Base-by-base conservation (phyloP, 768 basidiomycete genomes). In the Boletus rufocinnamomeus region DNA sequence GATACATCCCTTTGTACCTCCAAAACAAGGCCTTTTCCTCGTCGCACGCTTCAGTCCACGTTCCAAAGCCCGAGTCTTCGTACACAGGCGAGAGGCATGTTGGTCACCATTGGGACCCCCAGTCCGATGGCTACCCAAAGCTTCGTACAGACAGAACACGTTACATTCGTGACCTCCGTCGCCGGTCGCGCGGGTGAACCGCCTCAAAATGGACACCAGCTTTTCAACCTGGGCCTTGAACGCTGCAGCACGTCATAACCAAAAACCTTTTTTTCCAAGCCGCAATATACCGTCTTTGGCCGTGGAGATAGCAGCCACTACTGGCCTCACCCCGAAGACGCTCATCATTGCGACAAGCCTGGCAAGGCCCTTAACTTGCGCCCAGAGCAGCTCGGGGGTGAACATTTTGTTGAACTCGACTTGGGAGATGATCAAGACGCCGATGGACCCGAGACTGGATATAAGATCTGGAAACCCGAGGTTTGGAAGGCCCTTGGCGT, bases 281-380 rank as follows among this genome's bases (percentile, higher is more conserved):
- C 2, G 3, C 30, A 9, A 9, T 30, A 9, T 9, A 30, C 30
- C 30, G 8, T 30, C 7, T 9, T 30, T 30, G 8, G 30, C 32
- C 32, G 8, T 32, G 97, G 97, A 60, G 97, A 99, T 74, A 95
- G 91, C 72, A 95, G 91, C 72, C 95, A 97, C 76, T 98, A 99
- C 77, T 98, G 97, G 96, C 97, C 97, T 10, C 84, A 97, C 40
- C 82, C 90, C 16, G 95, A 98, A 74, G 97, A 98, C 69, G 88
- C 88, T 19, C 91, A 93, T 66, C 98, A 96, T 75, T 99, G 98
- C 81, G 98, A 98, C 82, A 97, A 94, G 75, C 87, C 96, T 0
- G 84, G 87, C 17, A 95, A 93, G 75, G 96, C 98, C 61, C 85
- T 98, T 51, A 88, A 95, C 74, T 76, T 80, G 25, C 86, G 87